Percentiles rank a stretch among this genome's conserved stretches.
phyloP scores from a whole-genome alignment of 495 filamentous ascomycete species.

The Eremomyces bilateralis region DNA sequence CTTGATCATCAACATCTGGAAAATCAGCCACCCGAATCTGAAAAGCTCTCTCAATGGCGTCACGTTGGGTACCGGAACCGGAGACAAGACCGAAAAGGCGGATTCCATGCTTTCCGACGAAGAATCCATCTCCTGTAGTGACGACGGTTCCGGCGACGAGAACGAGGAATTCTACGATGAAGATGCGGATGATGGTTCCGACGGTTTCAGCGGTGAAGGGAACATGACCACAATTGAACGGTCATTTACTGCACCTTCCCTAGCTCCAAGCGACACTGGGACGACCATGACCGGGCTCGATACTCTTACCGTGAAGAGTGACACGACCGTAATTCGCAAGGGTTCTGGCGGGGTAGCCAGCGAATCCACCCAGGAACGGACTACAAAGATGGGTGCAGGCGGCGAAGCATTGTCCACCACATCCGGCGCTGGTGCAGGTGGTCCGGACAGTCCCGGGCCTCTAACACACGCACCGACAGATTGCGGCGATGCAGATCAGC shows the following conservation, averaged over 20 bases:
- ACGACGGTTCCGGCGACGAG: conserved; percentile 27
- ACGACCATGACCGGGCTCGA: conserved; percentile 25
- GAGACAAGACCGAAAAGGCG: conserved; percentile 75
- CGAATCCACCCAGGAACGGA: conserved; percentile 13
- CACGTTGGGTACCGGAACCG: conserved; percentile 44
- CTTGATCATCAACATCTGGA: conserved; percentile 94
- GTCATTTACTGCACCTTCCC: too few species aligned
- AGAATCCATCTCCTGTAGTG: too few species aligned
- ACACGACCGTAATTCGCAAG: conserved; percentile 39
- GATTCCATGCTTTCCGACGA: conserved; percentile 26
- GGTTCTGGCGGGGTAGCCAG: conserved; percentile 33
- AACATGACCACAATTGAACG: too few species aligned
- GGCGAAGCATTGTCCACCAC: conserved; percentile 32
- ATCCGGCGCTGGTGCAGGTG: conserved; percentile 24
- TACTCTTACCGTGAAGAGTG: too few species aligned
- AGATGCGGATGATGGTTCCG: conserved; percentile 34
- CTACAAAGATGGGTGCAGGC: conserved; percentile 26
- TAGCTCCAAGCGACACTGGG: not conserved
- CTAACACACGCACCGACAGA: conserved; percentile 61
- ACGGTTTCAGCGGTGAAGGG: conserved; percentile 31
- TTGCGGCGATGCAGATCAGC: conserved; percentile 49
- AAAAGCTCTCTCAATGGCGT: conserved; percentile 79
- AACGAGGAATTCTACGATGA: conserved; percentile 45
- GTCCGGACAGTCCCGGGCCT: conserved; percentile 70
- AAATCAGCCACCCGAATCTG: conserved; percentile 75